These are phyloP conservation scores for Boletus insuetus DNA, from an alignment of 768 basidiomycete genomes.

Conservation along the genomic window DNA sequence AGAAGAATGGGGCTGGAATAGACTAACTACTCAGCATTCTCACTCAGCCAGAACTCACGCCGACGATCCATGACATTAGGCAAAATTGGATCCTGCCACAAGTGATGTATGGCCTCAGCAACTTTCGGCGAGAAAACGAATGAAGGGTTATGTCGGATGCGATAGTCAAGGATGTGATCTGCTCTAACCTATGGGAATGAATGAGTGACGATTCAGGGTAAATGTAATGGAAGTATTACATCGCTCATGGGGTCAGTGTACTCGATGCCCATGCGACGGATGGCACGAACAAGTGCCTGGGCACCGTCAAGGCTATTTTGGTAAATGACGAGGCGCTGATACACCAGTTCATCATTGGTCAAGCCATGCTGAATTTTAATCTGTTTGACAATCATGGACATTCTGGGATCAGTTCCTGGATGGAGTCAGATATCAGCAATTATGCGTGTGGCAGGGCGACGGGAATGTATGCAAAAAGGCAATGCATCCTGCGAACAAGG, in stretches of 20 bases:
- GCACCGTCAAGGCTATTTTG: neutral
- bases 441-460: too few species aligned
- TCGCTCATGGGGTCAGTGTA: neutral
- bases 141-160: neutral
- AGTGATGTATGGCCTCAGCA: neutral
- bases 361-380: conserved; percentile 6
- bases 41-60: neutral
- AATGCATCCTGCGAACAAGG: neutral
- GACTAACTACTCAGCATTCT: conserved; percentile 1
- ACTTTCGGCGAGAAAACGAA: neutral
- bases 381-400: neutral
- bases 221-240: neutral
- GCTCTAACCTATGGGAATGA: neutral
- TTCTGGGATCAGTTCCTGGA: neutral
- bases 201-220: neutral
- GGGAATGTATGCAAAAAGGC: too few species aligned
- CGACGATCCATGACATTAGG: neutral
- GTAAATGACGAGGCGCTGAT: neutral
- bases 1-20: neutral
- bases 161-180: neutral
- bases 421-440: neutral
- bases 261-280: neutral
- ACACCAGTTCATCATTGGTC: neutral
- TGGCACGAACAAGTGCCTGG: neutral
- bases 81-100: conserved; percentile 4